Evolutionary conservation across 2,329 filamentous ascomycete species (phyloP), one percentile per base, ranked within the genome.

Genomic region (Colletotrichum sp.): DNA sequence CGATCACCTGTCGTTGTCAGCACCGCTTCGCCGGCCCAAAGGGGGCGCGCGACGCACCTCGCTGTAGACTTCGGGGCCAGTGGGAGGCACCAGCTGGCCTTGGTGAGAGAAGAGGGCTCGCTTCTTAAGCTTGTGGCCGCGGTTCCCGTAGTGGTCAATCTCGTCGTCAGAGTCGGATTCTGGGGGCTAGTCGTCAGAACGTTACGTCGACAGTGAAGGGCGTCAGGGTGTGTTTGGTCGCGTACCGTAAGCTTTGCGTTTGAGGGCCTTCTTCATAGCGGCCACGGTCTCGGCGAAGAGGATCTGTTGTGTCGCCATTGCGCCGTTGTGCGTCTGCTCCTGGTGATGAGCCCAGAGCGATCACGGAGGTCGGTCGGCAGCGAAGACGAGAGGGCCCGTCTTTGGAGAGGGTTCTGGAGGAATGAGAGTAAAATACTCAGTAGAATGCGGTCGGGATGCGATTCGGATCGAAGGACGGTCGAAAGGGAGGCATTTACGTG

Each of bases 141-240:
- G 93, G 84, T 96, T 96, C 73, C 92, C 93, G 80, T 90, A 91
- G 80, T 90, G 89, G 76, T 93, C 90, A 80, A 95, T 92, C 71
- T 92, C 90, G 76, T 93, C 92, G 84, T 96, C 95, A 75, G 94
- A 95, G 83, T 96, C 95, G 80, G 93, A 95, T 77, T 95, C 95
- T 96, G 85, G 72, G 44, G 70, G 49, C 52, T 75, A 19, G 61
- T 63, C 34, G 75, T 77, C 61, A 75, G 71, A 59, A 67, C 22
- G 66, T 32, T 36, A 25, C 27, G 29, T 32, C 71, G 49, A 34
- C 27, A 49, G 61, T 30, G 52, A 64, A 52, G 62, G 27, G 25
- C 25, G 57, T 39, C 16, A 19, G 30, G 19, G 55, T 30, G 39
- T 55, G 19, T 19, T 59, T 9, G 36, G 25, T 34, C 39, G 69